Conservation (phyloP, 805 yeast species). For the Ogataea salicorniae region DNA sequence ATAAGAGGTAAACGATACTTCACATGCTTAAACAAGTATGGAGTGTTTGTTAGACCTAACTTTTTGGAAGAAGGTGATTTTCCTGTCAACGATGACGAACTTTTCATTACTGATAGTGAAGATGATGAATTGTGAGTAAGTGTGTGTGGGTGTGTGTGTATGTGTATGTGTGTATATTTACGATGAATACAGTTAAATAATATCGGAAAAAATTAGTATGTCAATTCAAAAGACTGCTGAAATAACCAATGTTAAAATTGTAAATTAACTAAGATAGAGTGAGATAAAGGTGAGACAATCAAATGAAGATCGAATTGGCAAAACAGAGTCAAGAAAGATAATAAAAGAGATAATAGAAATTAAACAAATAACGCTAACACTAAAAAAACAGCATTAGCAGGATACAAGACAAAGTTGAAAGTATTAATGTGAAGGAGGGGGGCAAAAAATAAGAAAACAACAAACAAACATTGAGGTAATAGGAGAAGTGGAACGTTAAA, state of each 20-base stretch:
- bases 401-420: background rate
- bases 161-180: background rate
- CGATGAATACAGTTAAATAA: background rate
- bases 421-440: background rate
- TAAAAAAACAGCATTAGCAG: too few relatives aligned
- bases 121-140: background rate
- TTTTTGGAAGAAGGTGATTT: conserved; percentile 62
- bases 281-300: background rate
- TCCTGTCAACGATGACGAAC: conserved; percentile 43
- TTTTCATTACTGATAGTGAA: background rate
- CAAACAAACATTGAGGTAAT: background rate
- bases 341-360: background rate
- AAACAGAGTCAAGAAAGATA: background rate
- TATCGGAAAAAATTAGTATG: background rate
- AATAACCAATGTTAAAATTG: background rate
- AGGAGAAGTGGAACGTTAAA: background rate
- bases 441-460: background rate
- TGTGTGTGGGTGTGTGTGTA: background rate
- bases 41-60: conserved; percentile 72
- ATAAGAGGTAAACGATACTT: conserved; percentile 60
- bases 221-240: background rate
- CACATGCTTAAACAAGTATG: conserved; percentile 50
- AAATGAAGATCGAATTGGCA: too few relatives aligned
- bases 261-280: background rate
- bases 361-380: background rate